Evolutionary conservation across 768 basidiomycete genomes (phyloP), one percentile per base, ranked within the genome.

Genomic region (Leucosporidium scottii): DNA sequence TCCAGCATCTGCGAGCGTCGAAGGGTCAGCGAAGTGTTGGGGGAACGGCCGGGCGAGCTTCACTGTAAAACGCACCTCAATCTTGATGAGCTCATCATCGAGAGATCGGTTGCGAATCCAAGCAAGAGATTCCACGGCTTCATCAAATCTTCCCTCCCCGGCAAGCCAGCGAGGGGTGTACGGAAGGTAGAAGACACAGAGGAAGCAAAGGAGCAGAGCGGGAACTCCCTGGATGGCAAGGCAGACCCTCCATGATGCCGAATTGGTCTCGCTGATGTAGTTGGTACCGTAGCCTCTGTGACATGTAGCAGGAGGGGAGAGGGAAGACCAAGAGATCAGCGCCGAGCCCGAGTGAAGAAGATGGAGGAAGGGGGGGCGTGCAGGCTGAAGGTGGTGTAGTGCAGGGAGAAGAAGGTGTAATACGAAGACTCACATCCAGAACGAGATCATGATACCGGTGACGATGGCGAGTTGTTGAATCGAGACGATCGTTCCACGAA

Each of bases 51-150:
- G n/a, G n/a, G n/a, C n/a, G n/a, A n/a, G n/a, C n/a, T n/a, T n/a
- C n/a, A n/a, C n/a, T n/a, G n/a, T n/a, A n/a, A n/a, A n/a, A 15
- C 3, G 39, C 39, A 44, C 39, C 39, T 54, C 53, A 21, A 54
- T 54, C 25, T 54, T 54, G 53, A 54, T 27, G 53, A 54, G 53
- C 53, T 54, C 53, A 12, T 54, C 53, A 27, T 54, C 53, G n/a
- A 54, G 4, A 4, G 53, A 27, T 17, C 53, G 53, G 53, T 54
- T 54, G 15, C 53, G 53, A 28, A 54, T 54, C 53, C 53, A 54
- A 6, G 53, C 53, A 10, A 54, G 25, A 25, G 53, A 54, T 27
- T 54, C 8, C 9, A 15, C 28, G 18, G 53, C 53, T 18, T 54
- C 53, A 7, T 54, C 53, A 27, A 25, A 27, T 3, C 53, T 25